These are phyloP conservation scores for Lipomyces lipofer DNA, from an alignment of 805 yeast species.

Conservation along the genomic window DNA sequence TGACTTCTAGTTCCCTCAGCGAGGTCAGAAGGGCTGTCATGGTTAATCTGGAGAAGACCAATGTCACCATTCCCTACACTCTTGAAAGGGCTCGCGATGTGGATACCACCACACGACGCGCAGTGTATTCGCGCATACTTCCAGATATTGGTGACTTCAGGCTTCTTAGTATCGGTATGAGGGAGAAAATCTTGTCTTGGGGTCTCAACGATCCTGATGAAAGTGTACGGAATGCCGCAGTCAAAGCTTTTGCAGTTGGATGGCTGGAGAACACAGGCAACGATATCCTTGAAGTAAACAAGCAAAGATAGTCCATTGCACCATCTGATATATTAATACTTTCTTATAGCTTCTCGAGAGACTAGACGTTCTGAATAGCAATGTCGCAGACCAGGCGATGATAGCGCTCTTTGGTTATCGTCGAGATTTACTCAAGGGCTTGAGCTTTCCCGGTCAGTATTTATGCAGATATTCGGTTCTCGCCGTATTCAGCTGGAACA, in stretches of 20 bases:
- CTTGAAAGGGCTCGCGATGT: constrained; percentile 82
- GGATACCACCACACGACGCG: constrained; percentile 67
- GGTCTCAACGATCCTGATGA: constrained; percentile 87
- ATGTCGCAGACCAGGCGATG: constrained; percentile 67
- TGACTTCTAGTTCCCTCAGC: constrained; percentile 39
- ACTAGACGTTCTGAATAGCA: constrained; percentile 67
- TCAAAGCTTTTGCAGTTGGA: constrained; percentile 61
- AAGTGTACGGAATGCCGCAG: constrained; percentile 68
- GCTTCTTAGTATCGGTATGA: constrained; percentile 51
- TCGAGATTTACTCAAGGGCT: constrained; percentile 59
- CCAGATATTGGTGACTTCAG: constrained; percentile 67
- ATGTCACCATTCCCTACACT: constrained; percentile 55
- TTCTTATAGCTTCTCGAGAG: constrained; percentile 54
- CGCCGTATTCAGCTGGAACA: too few relatives aligned
- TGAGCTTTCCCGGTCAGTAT: constrained; percentile 57
- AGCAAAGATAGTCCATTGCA: too few relatives aligned
- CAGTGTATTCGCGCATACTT: constrained; percentile 67
- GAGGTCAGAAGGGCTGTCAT: constrained; percentile 88
- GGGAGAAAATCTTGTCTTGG: constrained; percentile 74
- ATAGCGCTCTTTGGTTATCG: constrained; percentile 60
- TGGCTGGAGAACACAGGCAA: constrained; percentile 74
- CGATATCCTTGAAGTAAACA: constrained; percentile 62
- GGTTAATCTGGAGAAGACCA: constrained; percentile 61
- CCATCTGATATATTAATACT: not conserved
- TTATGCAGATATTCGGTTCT: too few relatives aligned